Evolutionary conservation across 768 basidiomycete species (phyloP), one percentile per base, ranked within the genome.

Genomic region (Mycena galopus): DNA sequence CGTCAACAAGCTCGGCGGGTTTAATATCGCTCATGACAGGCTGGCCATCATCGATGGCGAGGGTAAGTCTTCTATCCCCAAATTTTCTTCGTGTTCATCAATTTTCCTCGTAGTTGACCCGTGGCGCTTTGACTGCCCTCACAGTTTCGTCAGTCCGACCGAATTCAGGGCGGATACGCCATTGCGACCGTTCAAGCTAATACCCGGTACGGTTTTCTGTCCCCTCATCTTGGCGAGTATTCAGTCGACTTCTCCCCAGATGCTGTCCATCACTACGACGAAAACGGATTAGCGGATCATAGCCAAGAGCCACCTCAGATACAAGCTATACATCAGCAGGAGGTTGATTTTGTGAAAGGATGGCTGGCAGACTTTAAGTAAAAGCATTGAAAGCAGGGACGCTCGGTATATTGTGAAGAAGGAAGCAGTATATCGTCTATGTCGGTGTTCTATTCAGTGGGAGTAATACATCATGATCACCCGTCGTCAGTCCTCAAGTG

Each of bases 201-300:
- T 69, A 42, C 68, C 60, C 21, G 51, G 68, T 69, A 37, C 68
- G 60, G n/a, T 57, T 25, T 62, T 60, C 55, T 57, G 53, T 56
- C 51, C 39, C 53, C 57, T 63, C 68, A n/a, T 69, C 29, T 32
- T 57, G 56, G 23, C 51, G 60, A 59, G 37, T 56, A 63, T 56
- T 53, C 29, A 42, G 37, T n/a, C 61, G n/a, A 44, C 35, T 78
- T 30, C 61, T 50, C 35, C 53, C 29, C 53, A 69, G 68, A 69
- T 57, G 68, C 68, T 32, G 68, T 69, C 30, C 68, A 69, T 69
- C 68, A 69, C 32, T 69, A 69, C 61, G 68, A 69, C 51, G 68
- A 69, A 69, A 69, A 69, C 61, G 68, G 68, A 57, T 69, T 69
- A 37, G 61, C 60, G 53, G 68, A 69, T 69, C 68, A 69, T 63